Base-by-base conservation (phyloP, 2,329 filamentous ascomycete genomes). In the Aspergillus hiratsukae region DNA sequence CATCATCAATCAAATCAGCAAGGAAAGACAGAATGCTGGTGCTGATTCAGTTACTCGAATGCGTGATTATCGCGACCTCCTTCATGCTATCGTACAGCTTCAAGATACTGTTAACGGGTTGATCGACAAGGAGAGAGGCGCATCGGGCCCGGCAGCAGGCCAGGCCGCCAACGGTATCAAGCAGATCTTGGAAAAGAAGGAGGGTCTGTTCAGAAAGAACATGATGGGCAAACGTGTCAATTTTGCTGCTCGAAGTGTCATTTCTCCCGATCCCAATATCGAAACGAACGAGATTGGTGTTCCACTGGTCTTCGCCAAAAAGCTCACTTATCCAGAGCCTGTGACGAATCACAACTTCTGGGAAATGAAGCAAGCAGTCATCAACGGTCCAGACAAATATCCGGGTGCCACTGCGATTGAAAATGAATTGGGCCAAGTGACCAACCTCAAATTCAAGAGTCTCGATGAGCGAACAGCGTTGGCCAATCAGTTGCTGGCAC, bases 141-240 rank as follows among this genome's bases (percentile, higher is more conserved):
- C 91, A 3, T 87, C 89, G 61, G 91, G 91, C 52, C 81, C 85
- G 19, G 90, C 91, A 28, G 90, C 87, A 14, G 87, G 88, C 67
- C 83, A 87, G 55, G 88, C 90, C 53, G 90, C 95, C 59, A 92
- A 96, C 61, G 94, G 95, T 65, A 96, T 99, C 77, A 99, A 99
- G 77, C 94, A 99, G 71, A 89, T 92, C 70, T 82, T 99, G 28
- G 94, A 99, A 76, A 99, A 99, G 81, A 99, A 99, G 76, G 95
- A 99, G 70, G 94, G 94, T 62, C 81, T 99, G 29, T 99, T 99
- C 80, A 84, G 94, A 66, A 97, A 96, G 80, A 97, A 99, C 76
- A 97, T 99, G 94, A 99, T 99, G 94, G 94, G 94, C 59, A 99
- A 99, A 81, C 91, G 94, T 80, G 94, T 99, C 77, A 97, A 99